phyloP scores from a whole-genome alignment of 2,329 filamentous ascomycete species.

The Orbilia blumenaviensis region DNA sequence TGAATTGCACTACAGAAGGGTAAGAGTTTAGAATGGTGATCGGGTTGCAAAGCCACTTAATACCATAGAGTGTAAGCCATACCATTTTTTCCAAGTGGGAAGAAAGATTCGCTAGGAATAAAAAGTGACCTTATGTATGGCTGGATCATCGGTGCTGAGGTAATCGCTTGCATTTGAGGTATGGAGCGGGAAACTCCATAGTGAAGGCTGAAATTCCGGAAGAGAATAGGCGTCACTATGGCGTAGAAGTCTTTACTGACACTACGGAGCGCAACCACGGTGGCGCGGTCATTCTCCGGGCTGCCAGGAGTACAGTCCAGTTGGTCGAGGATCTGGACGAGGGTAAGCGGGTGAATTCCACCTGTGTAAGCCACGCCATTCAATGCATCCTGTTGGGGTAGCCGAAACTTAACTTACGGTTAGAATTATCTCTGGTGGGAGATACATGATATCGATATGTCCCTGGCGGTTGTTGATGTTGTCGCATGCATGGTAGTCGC shows the following conservation, averaged over 20 bases:
- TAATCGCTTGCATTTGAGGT: slow-evolving; percentile 13
- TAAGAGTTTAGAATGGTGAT: not conserved
- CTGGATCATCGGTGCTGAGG: not conserved
- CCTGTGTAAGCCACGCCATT: not conserved
- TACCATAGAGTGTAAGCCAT: not conserved
- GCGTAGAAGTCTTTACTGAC: slow-evolving; percentile 21
- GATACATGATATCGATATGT: slow-evolving; percentile 17
- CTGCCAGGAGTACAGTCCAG: slow-evolving; percentile 3
- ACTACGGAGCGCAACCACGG: not conserved
- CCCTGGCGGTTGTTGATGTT: not conserved
- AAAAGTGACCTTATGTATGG: slow-evolving; percentile 15
- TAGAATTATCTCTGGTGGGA: slow-evolving; percentile 36
- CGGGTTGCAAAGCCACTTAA: not conserved
- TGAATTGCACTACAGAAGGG: slow-evolving; percentile 15
- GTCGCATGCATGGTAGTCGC: not conserved
- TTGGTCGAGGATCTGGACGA: slow-evolving; percentile 25
- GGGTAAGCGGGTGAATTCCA: not conserved
- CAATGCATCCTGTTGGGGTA: too few relatives aligned
- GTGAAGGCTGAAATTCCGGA: slow-evolving; percentile 21
- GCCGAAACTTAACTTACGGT: slow-evolving; percentile 11
- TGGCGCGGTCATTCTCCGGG: slow-evolving; percentile 26
- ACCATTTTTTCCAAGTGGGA: slow-evolving; percentile 40
- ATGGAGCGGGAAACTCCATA: slow-evolving; percentile 34
- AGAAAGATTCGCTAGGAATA: slow-evolving; percentile 39
- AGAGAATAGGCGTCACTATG: slow-evolving; percentile 7